Evolutionary conservation across 805 yeast genomes (phyloP), one percentile per base, ranked within the genome.

Genomic region (Metschnikowia lunata): DNA sequence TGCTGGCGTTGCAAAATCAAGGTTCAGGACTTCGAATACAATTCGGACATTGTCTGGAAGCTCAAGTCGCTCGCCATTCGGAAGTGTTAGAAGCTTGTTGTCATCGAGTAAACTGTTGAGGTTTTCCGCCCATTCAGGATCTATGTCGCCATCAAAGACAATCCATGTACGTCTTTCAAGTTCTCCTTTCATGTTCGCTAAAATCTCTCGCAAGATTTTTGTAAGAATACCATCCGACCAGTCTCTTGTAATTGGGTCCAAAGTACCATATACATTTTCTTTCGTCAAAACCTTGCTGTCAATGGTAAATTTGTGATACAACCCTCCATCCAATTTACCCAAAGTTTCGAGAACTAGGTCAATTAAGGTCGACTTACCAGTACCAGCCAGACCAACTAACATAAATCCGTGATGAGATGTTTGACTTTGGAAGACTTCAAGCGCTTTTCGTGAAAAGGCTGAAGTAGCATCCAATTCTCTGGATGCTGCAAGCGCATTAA

Each of bases 191-290:
- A 76, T 51, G 48, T 82, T 82, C 3, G 72, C 75, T 3, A 61
- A 62, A 0, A 84, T 73, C 40, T 68, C 71, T 49, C 98, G 68
- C 35, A 91, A 55, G 7, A 83, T 72, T 8, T 78, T 61, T 0
- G 96, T 86, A 40, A 90, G 74, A 8, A 90, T 57, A 6, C 98
- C 98, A 63, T 91, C 98, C 1, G 76, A 77, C 97, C 97, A 91
- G 42, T 91, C 97, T 28, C 96, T 67, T 0, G 97, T 89, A 0
- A 87, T 73, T 1, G 75, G 62, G 52, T 90, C 95, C 30, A 90
- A 60, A 2, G 63, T 53, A 1, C 98, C 98, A 59, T 76, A 87
- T 1, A 91, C 62, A 0, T 71, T 66, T 3, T 73, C 78, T 55
- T 90, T 91, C 0, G 78, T 61, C 45, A 87, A 50, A 0, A 85